Base-by-base conservation (phyloP, 768 basidiomycete species). In the Macrolepiota dolichaula region DNA sequence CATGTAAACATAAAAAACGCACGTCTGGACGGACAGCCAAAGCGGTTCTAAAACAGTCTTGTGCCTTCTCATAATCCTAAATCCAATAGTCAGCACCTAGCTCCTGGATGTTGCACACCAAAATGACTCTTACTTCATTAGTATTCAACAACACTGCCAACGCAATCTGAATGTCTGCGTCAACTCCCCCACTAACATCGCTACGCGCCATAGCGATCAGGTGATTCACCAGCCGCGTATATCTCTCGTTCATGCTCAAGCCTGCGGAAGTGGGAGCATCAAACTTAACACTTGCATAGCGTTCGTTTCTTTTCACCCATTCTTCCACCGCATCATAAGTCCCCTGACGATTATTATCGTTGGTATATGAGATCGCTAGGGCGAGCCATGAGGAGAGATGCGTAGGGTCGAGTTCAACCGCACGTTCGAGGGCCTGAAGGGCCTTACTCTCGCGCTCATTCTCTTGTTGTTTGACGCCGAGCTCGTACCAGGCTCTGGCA, bases 391-490 rank as follows among this genome's bases (percentile, higher is more conserved):
- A 82, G 0, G 87, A 82, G 1, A 91, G 78, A 66, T 89, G 84
- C 2, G 81, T 70, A 2, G 94, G 87, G 66, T 96, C 90, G 37
- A 98, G 83, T 63, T 91, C 86, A 54, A 94, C 76, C 10, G 94
- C 88, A 58, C 88, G 88, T 52, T 81, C 77, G 19, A 99, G 81
- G 1, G 97, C 97, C 57, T 87, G 81, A 44, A 98, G 83, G 3
- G 97, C 97, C 67, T 93, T 88, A 7, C 83, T 81, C 74, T 99
- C 97, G 15, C 96, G 87, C 72, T 99, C 97, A 71, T 96, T 97
- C 74, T 97, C 96, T 73, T 99, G 97, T 69, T 98, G 97, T 73
- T 92, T 95, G 52, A 99, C 88, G 25, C 97, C 97, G 53, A 98
- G 87, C 65, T 90, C 85, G 69, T 84, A 96, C 97, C 97, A 99